Conservation (phyloP, 2,329 filamentous ascomycete genomes). For the Falciphora oryzae region DNA sequence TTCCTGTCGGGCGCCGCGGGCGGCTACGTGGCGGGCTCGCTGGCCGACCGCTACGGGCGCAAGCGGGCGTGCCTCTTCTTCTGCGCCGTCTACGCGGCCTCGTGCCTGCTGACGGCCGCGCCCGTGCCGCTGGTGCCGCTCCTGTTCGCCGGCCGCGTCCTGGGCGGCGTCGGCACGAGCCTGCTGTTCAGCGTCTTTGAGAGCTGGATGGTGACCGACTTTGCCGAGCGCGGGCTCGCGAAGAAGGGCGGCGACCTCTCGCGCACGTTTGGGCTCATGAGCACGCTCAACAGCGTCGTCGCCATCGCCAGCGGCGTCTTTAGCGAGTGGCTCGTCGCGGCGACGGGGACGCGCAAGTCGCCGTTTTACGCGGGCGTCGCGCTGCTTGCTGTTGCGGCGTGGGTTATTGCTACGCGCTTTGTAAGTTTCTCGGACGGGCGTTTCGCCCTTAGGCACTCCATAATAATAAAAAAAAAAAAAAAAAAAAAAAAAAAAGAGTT, state of each 20-base stretch:
- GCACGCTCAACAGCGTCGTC: slow-evolving; percentile 47
- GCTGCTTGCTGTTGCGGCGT: slow-evolving; percentile 35
- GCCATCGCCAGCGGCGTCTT: slow-evolving; percentile 47
- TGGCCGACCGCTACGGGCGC: slow-evolving; percentile 46
- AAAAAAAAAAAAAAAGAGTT: not conserved
- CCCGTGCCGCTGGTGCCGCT: slow-evolving; percentile 29
- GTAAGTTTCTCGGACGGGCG: slow-evolving; percentile 25
- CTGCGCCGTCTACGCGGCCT: slow-evolving; percentile 46
- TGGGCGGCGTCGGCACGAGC: slow-evolving; percentile 50
- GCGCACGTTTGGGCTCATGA: slow-evolving; percentile 44
- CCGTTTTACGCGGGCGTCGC: slow-evolving; percentile 38
- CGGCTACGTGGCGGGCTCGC: slow-evolving; percentile 39
- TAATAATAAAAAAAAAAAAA: not conserved
- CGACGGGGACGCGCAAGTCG: slow-evolving; percentile 40
- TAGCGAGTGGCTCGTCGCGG: slow-evolving; percentile 43
- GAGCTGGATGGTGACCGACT: slow-evolving; percentile 56
- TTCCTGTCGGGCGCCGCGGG: slow-evolving; percentile 39
- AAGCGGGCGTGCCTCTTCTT: slow-evolving; percentile 47
- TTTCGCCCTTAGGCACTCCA: too few relatives aligned
- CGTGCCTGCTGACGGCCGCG: slow-evolving; percentile 36
- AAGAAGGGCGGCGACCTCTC: slow-evolving; percentile 36
- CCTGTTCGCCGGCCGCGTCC: slow-evolving; percentile 45
- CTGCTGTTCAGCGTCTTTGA: slow-evolving; percentile 55
- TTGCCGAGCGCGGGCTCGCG: slow-evolving; percentile 32
- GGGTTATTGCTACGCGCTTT: slow-evolving; percentile 41